Evolutionary conservation across 2,329 filamentous ascomycete genomes (phyloP).

Genomic region (Shiraia bambusicola): DNA sequence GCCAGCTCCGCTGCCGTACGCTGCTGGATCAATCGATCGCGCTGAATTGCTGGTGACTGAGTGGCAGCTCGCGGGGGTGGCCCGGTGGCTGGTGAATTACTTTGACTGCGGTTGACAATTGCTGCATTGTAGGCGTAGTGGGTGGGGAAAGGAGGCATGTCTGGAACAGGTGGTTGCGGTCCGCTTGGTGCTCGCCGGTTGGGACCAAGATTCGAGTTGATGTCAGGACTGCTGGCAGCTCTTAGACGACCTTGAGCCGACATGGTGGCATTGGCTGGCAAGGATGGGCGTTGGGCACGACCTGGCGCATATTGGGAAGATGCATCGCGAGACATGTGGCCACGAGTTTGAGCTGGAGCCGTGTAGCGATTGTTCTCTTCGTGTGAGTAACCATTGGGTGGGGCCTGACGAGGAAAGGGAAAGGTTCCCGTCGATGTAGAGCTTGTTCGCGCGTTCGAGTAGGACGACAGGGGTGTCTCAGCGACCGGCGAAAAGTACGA

Average conservation of each 20-base stretch:
- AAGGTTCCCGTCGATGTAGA: constrained; percentile 73
- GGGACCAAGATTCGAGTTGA: constrained; percentile 61
- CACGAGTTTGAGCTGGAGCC: constrained; percentile 75
- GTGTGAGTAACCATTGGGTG: constrained; percentile 69
- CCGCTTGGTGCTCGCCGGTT: constrained; percentile 59
- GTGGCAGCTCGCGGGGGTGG: constrained; percentile 70
- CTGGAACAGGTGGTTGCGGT: constrained; percentile 43
- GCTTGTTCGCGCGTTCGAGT: constrained; percentile 64
- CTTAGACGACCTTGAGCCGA: constrained; percentile 63
- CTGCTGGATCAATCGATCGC: constrained; percentile 55
- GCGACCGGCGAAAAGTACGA: constrained; percentile 91
- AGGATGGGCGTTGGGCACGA: constrained; percentile 73
- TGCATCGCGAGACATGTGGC: constrained; percentile 77
- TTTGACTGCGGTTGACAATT: constrained; percentile 75
- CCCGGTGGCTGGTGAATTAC: constrained; percentile 72
- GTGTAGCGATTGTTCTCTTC: constrained; percentile 81
- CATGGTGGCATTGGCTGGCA: constrained; percentile 65
- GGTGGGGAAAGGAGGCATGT: constrained; percentile 57
- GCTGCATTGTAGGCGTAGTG: constrained; percentile 59
- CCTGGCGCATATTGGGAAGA: constrained; percentile 66
- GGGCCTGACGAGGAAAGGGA: constrained; percentile 73
- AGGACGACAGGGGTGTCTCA: constrained; percentile 70
- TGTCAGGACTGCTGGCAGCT: constrained; percentile 94
- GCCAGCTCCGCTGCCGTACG: constrained; percentile 38
- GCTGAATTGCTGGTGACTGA: constrained; percentile 69